Conservation (phyloP, 139 green algal species). For the Medakamo hakoo region DNA sequence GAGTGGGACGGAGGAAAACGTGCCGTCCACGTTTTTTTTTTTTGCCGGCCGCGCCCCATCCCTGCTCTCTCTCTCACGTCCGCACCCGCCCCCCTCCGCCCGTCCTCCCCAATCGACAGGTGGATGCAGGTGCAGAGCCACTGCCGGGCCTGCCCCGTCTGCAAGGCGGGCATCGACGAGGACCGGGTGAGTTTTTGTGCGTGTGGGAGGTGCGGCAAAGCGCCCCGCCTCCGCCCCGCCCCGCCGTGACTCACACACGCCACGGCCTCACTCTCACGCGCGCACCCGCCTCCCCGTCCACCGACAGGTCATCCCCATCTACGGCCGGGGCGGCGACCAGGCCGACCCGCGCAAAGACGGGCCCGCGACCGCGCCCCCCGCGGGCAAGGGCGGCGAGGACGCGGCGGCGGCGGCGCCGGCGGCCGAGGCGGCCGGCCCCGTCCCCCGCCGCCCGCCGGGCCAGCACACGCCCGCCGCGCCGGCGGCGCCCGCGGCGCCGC, state of each 20-base stretch:
- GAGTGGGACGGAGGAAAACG: neutral
- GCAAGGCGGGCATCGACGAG: slow-evolving; percentile 73
- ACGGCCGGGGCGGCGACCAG: slow-evolving; percentile 48
- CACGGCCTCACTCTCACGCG: neutral
- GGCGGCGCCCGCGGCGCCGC: slow-evolving; percentile 1
- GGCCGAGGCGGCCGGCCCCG: neutral
- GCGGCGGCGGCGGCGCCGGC: slow-evolving; percentile 9
- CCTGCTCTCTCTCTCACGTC: slow-evolving; percentile 1
- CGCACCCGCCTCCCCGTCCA: neutral
- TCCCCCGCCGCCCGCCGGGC: slow-evolving; percentile 29
- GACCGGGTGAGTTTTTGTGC: slow-evolving; percentile 65
- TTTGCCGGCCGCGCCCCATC: neutral
- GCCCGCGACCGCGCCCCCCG: neutral
- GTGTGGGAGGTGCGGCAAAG: too few relatives aligned
- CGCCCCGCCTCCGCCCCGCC: neutral
- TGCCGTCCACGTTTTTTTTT: neutral
- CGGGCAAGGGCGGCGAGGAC: slow-evolving; percentile 20
- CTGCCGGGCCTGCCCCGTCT: slow-evolving; percentile 65
- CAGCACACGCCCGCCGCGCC: slow-evolving; percentile 23
- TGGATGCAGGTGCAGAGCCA: slow-evolving; percentile 67
- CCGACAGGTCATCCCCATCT: slow-evolving; percentile 61
- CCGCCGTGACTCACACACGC: neutral
- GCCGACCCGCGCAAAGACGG: slow-evolving; percentile 22
- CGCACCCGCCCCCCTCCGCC: neutral
- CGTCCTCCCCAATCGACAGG: slow-evolving; percentile 10